A percentile compares a stretch with the other conserved stretches of the same genome.
phyloP scores from a whole-genome alignment of 2,329 filamentous ascomycete species.

The Sporothrix curviconia region DNA sequence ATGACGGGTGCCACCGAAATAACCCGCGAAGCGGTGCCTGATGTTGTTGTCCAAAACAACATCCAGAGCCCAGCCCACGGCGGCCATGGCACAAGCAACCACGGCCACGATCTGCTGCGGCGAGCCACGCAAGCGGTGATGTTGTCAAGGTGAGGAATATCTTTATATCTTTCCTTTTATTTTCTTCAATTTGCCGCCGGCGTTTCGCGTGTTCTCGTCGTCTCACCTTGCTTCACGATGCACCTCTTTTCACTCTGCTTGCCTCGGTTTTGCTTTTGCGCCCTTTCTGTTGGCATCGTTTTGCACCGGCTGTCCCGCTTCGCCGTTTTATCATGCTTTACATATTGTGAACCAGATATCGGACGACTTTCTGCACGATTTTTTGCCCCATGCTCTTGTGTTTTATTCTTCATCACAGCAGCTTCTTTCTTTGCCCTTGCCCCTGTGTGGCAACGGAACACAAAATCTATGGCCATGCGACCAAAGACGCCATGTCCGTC shows the following conservation, averaged over 20 bases:
- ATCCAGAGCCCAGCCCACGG: constrained; percentile 22
- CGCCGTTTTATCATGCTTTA: background rate
- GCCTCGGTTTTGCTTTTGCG: too few relatives aligned
- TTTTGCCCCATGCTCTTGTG: too few relatives aligned
- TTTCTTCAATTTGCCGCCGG: background rate
- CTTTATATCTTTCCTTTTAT: background rate
- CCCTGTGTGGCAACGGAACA: background rate
- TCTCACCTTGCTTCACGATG: background rate
- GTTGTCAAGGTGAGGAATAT: constrained; percentile 49
- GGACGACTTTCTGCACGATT: background rate
- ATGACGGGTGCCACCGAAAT: constrained; percentile 43
- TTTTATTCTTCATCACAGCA: background rate
- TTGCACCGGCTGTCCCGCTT: too few relatives aligned
- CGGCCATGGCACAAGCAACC: constrained; percentile 3
- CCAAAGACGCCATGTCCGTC: background rate
- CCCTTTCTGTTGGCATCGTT: too few relatives aligned
- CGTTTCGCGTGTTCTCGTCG: background rate
- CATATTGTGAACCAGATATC: background rate
- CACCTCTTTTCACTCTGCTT: background rate
- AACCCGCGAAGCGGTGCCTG: constrained; percentile 26
- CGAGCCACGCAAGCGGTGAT: constrained; percentile 57
- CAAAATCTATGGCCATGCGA: background rate
- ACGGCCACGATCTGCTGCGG: constrained; percentile 47
- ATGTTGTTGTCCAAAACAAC: background rate
- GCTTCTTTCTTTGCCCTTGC: background rate